Evolutionary conservation across 345 rosid genomes (phyloP).

Genomic region (Euphorbia pulcherrima): DNA sequence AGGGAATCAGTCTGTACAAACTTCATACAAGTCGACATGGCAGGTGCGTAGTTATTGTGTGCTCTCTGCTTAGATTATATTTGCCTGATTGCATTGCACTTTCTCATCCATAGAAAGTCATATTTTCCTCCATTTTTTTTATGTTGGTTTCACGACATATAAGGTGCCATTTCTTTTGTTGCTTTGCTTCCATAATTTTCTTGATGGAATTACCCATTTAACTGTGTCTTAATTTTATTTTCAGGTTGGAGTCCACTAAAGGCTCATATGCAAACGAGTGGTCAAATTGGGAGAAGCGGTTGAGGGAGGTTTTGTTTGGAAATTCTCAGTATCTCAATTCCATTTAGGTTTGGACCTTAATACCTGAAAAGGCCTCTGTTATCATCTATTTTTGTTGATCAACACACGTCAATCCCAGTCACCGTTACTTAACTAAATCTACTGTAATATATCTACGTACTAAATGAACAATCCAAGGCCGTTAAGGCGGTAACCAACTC

Average conservation of each 20-base stretch:
- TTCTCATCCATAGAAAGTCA: neutral
- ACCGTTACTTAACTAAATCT: neutral
- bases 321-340: slow-evolving; percentile 59
- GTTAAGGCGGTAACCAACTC: neutral
- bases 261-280: slow-evolving; percentile 72
- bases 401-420: neutral
- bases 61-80: neutral
- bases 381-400: neutral
- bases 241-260: slow-evolving; percentile 72
- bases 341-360: slow-evolving; percentile 53
- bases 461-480: neutral
- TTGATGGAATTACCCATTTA: neutral
- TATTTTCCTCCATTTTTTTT: neutral
- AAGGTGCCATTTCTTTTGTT: slow-evolving; percentile 2
- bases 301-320: slow-evolving; percentile 45
- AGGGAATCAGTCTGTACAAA: slow-evolving; percentile 73
- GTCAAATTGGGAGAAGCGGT: slow-evolving; percentile 78
- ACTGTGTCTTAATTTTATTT: slow-evolving; percentile 14
- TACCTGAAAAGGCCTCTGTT: neutral
- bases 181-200: neutral
- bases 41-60: slow-evolving; percentile 41
- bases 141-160: neutral
- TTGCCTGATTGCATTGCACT: neutral
- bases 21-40: slow-evolving; percentile 73
- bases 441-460: slow-evolving; percentile 1